Evolutionary conservation across 129 eudicot species (phyloP).

Genomic region (Centella asiatica): DNA sequence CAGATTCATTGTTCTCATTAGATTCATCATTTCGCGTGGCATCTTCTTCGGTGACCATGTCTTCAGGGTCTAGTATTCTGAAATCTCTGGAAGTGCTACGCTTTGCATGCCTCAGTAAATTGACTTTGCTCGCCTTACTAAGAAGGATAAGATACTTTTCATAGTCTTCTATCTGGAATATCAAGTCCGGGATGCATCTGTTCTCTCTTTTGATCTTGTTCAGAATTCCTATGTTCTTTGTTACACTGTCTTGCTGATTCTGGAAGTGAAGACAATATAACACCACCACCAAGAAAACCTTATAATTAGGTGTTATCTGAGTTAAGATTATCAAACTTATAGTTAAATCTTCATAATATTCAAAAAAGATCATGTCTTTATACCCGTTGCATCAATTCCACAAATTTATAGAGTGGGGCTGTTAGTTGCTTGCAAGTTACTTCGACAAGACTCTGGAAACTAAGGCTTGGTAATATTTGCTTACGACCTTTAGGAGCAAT

Average conservation of each 20-base stretch:
- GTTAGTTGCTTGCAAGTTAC: conserved; percentile 71
- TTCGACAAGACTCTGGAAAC: conserved; percentile 73
- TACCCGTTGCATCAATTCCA: conserved; percentile 62
- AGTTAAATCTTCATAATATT: not conserved
- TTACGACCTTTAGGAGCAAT: conserved; percentile 71
- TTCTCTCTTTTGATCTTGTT: conserved; percentile 83
- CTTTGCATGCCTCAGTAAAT: conserved; percentile 70
- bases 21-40: conserved; percentile 21
- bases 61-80: conserved; percentile 32
- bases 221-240: conserved; percentile 40
- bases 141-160: conserved; percentile 72
- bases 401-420: conserved; percentile 56
- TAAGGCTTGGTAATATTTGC: conserved; percentile 52
- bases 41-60: conserved; percentile 21
- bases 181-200: conserved; percentile 76
- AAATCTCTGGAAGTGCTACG: conserved; percentile 78
- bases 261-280: conserved; percentile 15
- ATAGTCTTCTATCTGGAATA: conserved; percentile 80
- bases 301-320: not conserved
- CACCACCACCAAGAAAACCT: not conserved
- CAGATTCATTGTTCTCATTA: conserved; percentile 17
- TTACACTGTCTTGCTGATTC: conserved; percentile 50
- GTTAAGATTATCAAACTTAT: not conserved
- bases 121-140: conserved; percentile 52
- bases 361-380: not conserved